A percentile compares a stretch with the other conserved stretches of the same genome.
Conservation (phyloP, 352 stramenopile genomes). For the Globisporangium cylindrosporum region DNA sequence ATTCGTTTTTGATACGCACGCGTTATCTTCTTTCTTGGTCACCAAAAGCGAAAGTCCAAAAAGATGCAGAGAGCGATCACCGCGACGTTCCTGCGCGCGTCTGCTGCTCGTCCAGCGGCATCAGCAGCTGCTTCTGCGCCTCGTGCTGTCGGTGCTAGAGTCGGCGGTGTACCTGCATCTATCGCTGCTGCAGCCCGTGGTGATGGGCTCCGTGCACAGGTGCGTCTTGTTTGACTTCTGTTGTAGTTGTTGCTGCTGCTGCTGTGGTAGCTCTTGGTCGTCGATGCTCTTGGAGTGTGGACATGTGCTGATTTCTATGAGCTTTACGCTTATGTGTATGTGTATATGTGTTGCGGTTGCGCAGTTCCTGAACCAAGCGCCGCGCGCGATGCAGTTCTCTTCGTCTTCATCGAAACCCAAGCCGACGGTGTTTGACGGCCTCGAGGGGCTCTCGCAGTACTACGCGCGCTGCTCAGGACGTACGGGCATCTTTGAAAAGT, state of each 20-base stretch:
- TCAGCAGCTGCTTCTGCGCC: not conserved
- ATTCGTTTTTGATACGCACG: not conserved
- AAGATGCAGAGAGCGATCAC: not conserved
- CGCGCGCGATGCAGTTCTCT: slow-evolving; percentile 14
- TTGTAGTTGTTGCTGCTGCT: too few species aligned
- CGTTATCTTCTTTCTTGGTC: not conserved
- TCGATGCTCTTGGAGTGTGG: too few species aligned
- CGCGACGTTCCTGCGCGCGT: not conserved
- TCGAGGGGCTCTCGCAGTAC: slow-evolving; percentile 15
- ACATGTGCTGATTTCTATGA: too few species aligned
- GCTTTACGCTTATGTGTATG: not conserved
- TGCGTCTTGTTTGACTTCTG: not conserved
- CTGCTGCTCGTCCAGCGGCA: not conserved
- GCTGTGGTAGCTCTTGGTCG: too few species aligned
- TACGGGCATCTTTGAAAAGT: slow-evolving; percentile 6
- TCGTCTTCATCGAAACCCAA: slow-evolving; percentile 7
- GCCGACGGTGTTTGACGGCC: slow-evolving; percentile 12
- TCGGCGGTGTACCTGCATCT: not conserved
- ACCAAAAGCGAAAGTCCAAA: not conserved
- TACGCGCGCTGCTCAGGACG: slow-evolving; percentile 6
- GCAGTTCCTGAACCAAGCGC: not conserved
- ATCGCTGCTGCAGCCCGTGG: not conserved
- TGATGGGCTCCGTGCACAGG: not conserved
- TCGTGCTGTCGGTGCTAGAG: not conserved
- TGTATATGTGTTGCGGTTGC: not conserved